Evolutionary conservation across 1,284 basidiomycete genomes (phyloP), one percentile per base, ranked within the genome.

Genomic region (Boletellus deceptivus): DNA sequence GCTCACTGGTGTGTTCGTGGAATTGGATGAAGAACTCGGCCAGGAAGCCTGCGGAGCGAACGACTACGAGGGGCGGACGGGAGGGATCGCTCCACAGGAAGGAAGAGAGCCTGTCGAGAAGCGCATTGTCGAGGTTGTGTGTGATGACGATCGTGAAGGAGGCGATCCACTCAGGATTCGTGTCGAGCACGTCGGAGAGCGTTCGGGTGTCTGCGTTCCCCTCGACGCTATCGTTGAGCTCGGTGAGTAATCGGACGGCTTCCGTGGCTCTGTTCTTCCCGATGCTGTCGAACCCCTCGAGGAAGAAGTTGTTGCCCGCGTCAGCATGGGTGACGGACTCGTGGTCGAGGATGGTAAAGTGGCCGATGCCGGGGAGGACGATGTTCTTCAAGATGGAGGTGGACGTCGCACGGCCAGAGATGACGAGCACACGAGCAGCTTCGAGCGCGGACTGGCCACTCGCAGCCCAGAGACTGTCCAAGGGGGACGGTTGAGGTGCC

Each of bases 261-360:
- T 98, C 91, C 50, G 81, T 68, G 0, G 94, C 93, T 41, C 92
- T 84, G 46, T 77, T 77, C 65, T 86, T 87, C 9, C 91, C 93
- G 48, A 97, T 77, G 58, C 87, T 90, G 22, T 81, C 73, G 0
- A 77, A 76, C 0, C 82, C 84, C 47, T 91, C 83, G 22, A 99
- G 77, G 73, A 99, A 99, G 76, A 98, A 98, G 76, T 98, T 98
- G 75, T 93, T 91, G 0, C 93, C 93, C 0, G 93, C 84, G 62
- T 99, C 95, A 45, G 85, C 80, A 4, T 83, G 76, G 1, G 82
- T 76, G 16, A 87, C 86, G 25, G 68, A 60, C 1, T 72, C 68
- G 40, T 79, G 70, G 59, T 96, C 93, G 50, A 96, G 78, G 67
- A 99, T 80, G 39, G 93, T 92, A 67, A 98, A 96, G 64, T 89